Evolutionary conservation across 1,139 yeast species (phyloP), one percentile per base, ranked within the genome.

Genomic region (Ogataea hybrid): DNA sequence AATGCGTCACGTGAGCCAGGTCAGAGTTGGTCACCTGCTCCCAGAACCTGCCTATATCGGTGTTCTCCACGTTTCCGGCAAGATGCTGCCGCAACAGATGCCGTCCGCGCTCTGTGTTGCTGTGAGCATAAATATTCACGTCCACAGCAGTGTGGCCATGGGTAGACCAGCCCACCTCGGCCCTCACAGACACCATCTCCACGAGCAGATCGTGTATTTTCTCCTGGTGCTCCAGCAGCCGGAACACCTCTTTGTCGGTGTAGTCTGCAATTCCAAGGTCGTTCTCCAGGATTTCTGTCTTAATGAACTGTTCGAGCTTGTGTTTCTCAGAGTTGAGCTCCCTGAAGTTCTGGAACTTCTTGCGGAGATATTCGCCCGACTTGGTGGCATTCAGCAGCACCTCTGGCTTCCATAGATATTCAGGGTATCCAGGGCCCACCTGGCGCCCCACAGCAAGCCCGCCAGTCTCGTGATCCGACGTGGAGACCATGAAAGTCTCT

Each of bases 401-500:
- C 53, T 80, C 77, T 5, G 96, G 96, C 53, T 73, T 75, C 96
- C 96, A 87, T 41, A 78, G 56, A 55, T 86, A 81, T 30, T 80
- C 84, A 3, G 86, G 87, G 50, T 79, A 80, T 9, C 61, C 59
- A 25, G 71, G 64, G 7, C 79, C 61, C 18, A 84, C 65, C 67
- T 88, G 96, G 65, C 87, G 77, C 2, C 94, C 87, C 36, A 84
- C 73, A 21, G 79, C 79, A 52, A 88, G 69, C 2, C 96, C 96
- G 49, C 96, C 96, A 31, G 96, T 88, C 61, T 88, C 96, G 64
- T 88, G 96, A 61, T 88, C 96, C 20, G 92, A 82, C 3, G 95
- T 86, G 20, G 89, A 77, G 34, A 88, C 67, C 28, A 86, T 74
- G 37, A 84, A 71, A 0, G 95, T 87, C 49, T 86, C 95, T 14